Base-by-base conservation (phyloP, 2,329 filamentous ascomycete genomes). In the Myriosclerotinia scirpicola region DNA sequence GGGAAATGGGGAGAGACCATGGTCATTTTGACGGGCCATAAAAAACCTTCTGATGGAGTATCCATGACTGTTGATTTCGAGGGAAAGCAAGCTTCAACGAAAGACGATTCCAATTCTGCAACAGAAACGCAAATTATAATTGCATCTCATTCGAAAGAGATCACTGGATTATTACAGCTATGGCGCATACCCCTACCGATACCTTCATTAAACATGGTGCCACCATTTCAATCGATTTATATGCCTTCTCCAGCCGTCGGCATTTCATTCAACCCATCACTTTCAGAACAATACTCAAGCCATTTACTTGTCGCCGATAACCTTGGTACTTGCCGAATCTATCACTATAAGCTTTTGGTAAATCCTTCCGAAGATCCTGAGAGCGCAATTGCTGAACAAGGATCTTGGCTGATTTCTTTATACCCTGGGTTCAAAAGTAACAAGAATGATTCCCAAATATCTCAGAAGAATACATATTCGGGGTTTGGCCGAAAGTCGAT, bases 1-100 rank as follows among this genome's bases (percentile, higher is more conserved):
- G 86, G 86, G 50, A 81, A 81, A n/a, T 89, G 87, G 85, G 86
- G 86, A 8, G 87, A 89, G 76, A 82, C 81, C 0, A 76, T 89
- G 34, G 79, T 83, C 1, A 74, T 82, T 14, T 80, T 90, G 8
- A 77, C 77, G 22, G 85, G 86, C 1, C 85, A 86, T 73, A 77
- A 79, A 55, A 83, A 80, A 68, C 77, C 80, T 38, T 84, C 83
- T 42, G 80, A 85, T 67, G 84, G 84, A 6, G 73, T 89, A 14
- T 83, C 86, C 2, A 82, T 89, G 67, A 82, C 81, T 2, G 70
- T 87, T 38, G 71, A 74, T 40, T 60, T 69, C 30, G 20, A 67
- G 12, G 44, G 80, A 79, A 70, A 78, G 80, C 1, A 80, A 79
- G 64, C 70, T 67, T 38, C 34, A 36, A 48, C 40, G 4, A 69